A percentile compares a stretch with the other conserved stretches of the same genome.
Evolutionary conservation across 129 eudicot species (phyloP).

Genomic region (Artemisia tridentata): DNA sequence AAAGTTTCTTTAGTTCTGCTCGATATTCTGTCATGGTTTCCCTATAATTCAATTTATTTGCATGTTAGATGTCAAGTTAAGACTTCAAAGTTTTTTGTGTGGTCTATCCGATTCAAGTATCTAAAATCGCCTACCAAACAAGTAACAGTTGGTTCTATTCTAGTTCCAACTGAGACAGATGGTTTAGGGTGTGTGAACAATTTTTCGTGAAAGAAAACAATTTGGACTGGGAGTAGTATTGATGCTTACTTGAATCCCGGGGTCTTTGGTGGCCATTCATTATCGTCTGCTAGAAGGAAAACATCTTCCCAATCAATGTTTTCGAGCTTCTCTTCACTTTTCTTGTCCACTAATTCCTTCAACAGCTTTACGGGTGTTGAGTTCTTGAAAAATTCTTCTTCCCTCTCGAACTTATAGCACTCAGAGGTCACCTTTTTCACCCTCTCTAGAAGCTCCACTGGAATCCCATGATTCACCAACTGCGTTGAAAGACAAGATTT

Average conservation of each 20-base stretch:
- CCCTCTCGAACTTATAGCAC: constrained; percentile 72
- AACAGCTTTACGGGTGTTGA: constrained; percentile 55
- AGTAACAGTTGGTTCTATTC: too few species aligned
- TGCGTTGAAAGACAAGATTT: constrained; percentile 7
- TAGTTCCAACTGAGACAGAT: neutral
- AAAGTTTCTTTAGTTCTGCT: constrained; percentile 54
- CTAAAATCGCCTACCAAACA: too few species aligned
- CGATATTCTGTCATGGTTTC: constrained; percentile 58
- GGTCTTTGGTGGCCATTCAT: constrained; percentile 70
- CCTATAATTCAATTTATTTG: constrained; percentile 28
- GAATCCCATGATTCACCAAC: constrained; percentile 70
- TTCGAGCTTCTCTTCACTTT: constrained; percentile 46
- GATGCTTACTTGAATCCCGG: constrained; percentile 63
- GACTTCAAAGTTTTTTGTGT: too few species aligned
- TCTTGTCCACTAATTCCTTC: constrained; percentile 55
- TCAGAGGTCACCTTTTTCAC: constrained; percentile 72
- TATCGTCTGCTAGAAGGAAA: constrained; percentile 61
- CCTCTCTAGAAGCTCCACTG: constrained; percentile 68
- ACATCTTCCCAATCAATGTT: constrained; percentile 78
- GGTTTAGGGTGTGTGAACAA: neutral
- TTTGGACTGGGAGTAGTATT: neutral
- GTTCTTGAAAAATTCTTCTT: constrained; percentile 49
- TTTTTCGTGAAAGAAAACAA: neutral
- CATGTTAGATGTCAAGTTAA: neutral
- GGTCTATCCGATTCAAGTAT: neutral